Base-by-base conservation (phyloP, 2,329 filamentous ascomycete genomes). In the Botrytis porri region DNA sequence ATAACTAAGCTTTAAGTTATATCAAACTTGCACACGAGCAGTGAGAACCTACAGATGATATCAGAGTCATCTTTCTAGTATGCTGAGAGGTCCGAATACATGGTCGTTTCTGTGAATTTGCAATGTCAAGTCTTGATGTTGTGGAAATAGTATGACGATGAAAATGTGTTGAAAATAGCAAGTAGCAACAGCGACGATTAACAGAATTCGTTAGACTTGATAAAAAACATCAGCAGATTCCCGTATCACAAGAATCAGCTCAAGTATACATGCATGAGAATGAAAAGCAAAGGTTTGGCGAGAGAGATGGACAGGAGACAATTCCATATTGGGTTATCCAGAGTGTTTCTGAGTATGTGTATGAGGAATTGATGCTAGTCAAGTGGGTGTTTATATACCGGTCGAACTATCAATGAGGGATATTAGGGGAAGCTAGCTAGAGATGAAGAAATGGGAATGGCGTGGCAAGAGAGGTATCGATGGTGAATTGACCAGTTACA, bases 341-440 rank as follows among this genome's bases (percentile, higher is more conserved):
- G 0, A 10, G 0, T 22, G 1, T 18, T 8, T n/a, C 22, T 12
- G 7, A 39, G 22, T 2, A n/a, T 12, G 1, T 14, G 22, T 39
- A n/a, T 61, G 35, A 25, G 22, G 35, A 35, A 22, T 39, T 39
- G 59, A 61, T 61, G 6, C 9, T 39, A 2, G 4, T 35, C n/a
- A 1, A 39, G 22, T 18, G 22, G 20, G 0, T 3, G 59, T 39
- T 39, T 61, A 39, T 61, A 61, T n/a, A 39, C 20, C 8, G 16
- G 8, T 4, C 10, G 18, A 32, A 10, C 5, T 20, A 0, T 59
- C n/a, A 16, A 57, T 4, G n/a, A 29, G 7, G 29, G n/a, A 16
- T 22, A 0, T 20, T 10, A 3, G n/a, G 3, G 29, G 5, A 59
- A 20, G 29, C 18, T 32, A 35, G n/a, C 29, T 29, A 18, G 6